A percentile compares a stretch with the other conserved stretches of the same genome.
Conservation (phyloP, 768 basidiomycete genomes). For the Pleurotus platypus region DNA sequence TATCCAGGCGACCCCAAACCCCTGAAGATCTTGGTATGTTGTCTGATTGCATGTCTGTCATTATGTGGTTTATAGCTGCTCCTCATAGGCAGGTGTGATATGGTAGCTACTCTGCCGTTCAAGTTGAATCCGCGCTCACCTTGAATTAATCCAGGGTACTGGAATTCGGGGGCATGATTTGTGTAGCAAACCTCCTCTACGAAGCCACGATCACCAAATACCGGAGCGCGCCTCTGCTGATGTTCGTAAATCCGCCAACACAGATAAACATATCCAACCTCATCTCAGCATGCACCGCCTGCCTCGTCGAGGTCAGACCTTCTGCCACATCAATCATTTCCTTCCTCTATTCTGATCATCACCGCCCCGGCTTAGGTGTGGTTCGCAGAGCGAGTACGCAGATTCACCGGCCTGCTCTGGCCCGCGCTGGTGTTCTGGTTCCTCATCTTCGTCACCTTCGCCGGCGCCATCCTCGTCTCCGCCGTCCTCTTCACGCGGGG, state of each 20-base stretch:
- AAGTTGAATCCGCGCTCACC: not conserved
- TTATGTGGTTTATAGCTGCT: not conserved
- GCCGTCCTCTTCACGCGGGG: conserved; percentile 16
- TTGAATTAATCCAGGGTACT: conserved; percentile 15
- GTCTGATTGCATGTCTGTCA: not conserved
- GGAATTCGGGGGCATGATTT: conserved; percentile 24
- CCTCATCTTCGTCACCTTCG: conserved; percentile 21
- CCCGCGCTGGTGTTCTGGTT: conserved; percentile 23
- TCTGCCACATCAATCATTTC: too few species aligned
- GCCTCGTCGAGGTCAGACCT: conserved; percentile 2
- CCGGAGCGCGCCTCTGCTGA: conserved; percentile 14
- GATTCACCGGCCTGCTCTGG: conserved; percentile 21
- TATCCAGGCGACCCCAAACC: conserved; percentile 19
- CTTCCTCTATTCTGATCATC: not conserved
- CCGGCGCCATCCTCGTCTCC: conserved; percentile 24
- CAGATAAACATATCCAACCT: not conserved
- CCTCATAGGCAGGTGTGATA: conserved; percentile 6
- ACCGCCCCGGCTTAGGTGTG: conserved; percentile 12
- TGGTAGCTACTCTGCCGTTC: not conserved
- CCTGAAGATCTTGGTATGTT: conserved; percentile 18
- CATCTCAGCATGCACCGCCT: not conserved
- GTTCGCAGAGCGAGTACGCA: conserved; percentile 26
- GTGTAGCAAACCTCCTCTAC: conserved; percentile 24
- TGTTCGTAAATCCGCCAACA: not conserved
- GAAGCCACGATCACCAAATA: conserved; percentile 24